These are phyloP conservation scores for Aegilops longissima DNA, from an alignment of 176 grass and related monocot species.

Conservation along the genomic window DNA sequence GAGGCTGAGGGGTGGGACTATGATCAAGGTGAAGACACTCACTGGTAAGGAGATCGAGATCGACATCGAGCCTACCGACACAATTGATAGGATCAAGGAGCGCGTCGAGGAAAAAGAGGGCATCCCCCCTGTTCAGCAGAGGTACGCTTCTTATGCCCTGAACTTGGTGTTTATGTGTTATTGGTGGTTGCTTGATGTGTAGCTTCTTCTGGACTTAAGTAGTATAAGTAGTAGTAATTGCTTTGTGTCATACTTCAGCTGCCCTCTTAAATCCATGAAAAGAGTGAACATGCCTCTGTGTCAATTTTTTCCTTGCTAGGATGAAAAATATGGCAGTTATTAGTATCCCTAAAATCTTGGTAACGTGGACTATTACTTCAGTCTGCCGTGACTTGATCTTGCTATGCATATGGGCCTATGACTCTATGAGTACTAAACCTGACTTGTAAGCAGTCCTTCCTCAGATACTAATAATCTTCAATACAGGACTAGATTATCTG, in stretches of 20 bases:
- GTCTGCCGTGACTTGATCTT: neutral
- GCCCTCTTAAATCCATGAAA: neutral
- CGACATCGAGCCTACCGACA: constrained; percentile 46
- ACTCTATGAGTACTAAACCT: neutral
- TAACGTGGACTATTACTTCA: neutral
- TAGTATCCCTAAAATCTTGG: neutral
- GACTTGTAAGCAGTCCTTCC: neutral
- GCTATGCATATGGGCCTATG: neutral
- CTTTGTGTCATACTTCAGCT: neutral
- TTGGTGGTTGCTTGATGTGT: neutral
- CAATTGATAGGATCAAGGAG: constrained; percentile 55
- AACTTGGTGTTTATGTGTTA: neutral
- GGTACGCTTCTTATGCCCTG: constrained; percentile 16
- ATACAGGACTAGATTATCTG: neutral
- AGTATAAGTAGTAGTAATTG: neutral
- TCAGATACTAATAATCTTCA: neutral
- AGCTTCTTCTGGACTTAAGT: neutral
- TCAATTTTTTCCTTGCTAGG: neutral
- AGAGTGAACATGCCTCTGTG: neutral
- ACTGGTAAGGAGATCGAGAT: constrained; percentile 58
- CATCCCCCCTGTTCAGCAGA: constrained; percentile 58
- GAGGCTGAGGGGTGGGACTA: constrained; percentile 47
- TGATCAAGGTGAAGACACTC: constrained; percentile 59
- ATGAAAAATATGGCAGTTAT: neutral
- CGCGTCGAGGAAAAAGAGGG: constrained; percentile 54